Evolutionary conservation across 495 filamentous ascomycete genomes (phyloP).

Genomic region (Tuber aestivum): DNA sequence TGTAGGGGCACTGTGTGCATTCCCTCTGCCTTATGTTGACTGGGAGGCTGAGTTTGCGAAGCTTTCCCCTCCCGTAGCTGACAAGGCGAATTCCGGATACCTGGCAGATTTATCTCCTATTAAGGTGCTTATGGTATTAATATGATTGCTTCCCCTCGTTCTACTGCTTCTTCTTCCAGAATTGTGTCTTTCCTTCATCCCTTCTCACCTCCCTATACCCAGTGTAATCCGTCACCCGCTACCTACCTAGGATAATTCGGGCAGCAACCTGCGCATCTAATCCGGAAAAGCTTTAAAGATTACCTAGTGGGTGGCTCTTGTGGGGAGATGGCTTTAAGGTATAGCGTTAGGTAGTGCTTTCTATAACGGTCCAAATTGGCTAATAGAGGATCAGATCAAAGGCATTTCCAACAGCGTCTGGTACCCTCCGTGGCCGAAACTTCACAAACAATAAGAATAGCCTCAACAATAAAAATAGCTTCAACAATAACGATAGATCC

Average conservation of each 20-base stretch:
- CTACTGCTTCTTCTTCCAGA: no score
- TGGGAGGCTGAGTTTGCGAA: background rate
- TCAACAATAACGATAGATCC: background rate
- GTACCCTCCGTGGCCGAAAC: no score
- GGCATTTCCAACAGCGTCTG: no score
- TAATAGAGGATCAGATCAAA: background rate
- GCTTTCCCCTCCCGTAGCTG: background rate
- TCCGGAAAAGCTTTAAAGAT: background rate
- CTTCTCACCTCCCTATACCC: background rate
- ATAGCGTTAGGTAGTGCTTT: background rate
- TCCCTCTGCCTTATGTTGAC: background rate
- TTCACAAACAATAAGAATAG: no score
- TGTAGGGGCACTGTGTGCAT: background rate
- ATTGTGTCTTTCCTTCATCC: background rate
- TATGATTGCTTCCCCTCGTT: no score
- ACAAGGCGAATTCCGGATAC: background rate
- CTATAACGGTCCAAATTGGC: background rate
- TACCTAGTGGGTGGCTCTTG: background rate
- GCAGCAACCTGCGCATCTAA: background rate
- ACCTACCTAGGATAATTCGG: background rate
- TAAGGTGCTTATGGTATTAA: no score
- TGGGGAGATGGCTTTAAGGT: background rate
- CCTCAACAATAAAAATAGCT: background rate
- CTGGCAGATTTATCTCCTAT: background rate
- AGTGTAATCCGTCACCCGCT: background rate